phyloP scores from a whole-genome alignment of 176 grass and related monocot species.

The Juncus effusus region DNA sequence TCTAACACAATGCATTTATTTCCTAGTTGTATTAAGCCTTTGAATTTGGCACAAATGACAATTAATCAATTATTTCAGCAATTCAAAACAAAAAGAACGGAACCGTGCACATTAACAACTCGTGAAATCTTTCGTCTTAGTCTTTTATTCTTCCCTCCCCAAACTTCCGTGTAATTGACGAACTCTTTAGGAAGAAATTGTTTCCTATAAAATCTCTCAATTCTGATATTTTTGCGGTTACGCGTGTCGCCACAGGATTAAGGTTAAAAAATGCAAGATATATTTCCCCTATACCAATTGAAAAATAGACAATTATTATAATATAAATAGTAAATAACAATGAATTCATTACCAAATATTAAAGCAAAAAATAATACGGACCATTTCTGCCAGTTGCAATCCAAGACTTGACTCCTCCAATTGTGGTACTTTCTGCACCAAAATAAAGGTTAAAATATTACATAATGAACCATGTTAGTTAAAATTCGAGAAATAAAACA shows the following conservation, averaged over 20 bases:
- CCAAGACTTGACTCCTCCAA: conserved; percentile 51
- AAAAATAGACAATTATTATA: conserved; percentile 11
- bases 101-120: conserved; percentile 48
- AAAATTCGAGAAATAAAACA: not conserved
- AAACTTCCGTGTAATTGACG: conserved; percentile 48
- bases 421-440: conserved; percentile 36
- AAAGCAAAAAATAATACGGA: conserved; percentile 27
- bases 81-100: conserved; percentile 52
- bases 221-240: conserved; percentile 52
- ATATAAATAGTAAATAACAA: not conserved
- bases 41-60: no score
- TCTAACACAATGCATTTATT: no score
- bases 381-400: conserved; percentile 75
- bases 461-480: not conserved
- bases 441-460: not conserved
- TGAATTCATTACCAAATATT: no score
- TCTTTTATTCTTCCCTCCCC: conserved; percentile 33
- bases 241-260: conserved; percentile 28
- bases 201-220: conserved; percentile 35
- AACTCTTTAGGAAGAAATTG: conserved; percentile 26
- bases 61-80: conserved; percentile 31
- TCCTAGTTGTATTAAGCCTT: no score
- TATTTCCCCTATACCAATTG: conserved; percentile 55
- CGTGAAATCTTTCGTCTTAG: conserved; percentile 40
- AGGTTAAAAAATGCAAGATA: conserved; percentile 84